phyloP scores from a whole-genome alignment of 805 yeast species.

The Torulaspora maleeae region DNA sequence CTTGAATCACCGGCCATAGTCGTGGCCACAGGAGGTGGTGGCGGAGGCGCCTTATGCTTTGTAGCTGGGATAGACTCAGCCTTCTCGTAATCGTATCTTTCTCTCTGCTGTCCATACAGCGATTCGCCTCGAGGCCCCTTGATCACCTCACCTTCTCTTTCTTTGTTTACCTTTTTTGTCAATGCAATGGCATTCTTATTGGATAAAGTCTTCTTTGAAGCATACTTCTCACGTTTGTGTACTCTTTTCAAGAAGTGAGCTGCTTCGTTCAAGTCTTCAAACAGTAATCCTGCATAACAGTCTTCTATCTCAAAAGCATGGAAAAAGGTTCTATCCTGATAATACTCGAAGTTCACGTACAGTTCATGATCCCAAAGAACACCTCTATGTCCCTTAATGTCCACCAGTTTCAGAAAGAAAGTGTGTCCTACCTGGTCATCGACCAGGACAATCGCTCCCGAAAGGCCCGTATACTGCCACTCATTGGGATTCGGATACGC shows the following conservation, averaged over 20 bases:
- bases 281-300: slow-evolving; percentile 78
- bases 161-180: slow-evolving; percentile 56
- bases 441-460: slow-evolving; percentile 82
- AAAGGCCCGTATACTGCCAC: slow-evolving; percentile 86
- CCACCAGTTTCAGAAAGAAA: slow-evolving; percentile 84
- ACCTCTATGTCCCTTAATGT: slow-evolving; percentile 74
- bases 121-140: slow-evolving; percentile 50
- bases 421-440: slow-evolving; percentile 95
- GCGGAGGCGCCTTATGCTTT: slow-evolving; percentile 41
- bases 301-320: slow-evolving; percentile 93
- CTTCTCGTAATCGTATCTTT: slow-evolving; percentile 26
- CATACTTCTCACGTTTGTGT: slow-evolving; percentile 69
- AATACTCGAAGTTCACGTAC: slow-evolving; percentile 79
- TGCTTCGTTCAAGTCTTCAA: slow-evolving; percentile 87
- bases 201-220: slow-evolving; percentile 75
- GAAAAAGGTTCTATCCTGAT: slow-evolving; percentile 92
- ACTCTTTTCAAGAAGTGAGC: slow-evolving; percentile 79
- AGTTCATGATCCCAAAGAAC: slow-evolving; percentile 97
- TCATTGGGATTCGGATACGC: slow-evolving; percentile 78
- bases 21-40: slow-evolving; percentile 39
- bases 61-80: slow-evolving; percentile 34
- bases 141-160: slow-evolving; percentile 60
- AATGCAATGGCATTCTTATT: slow-evolving; percentile 86
- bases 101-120: slow-evolving; percentile 30
- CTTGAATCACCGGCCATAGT: slow-evolving; percentile 25